Percentiles rank a stretch among this genome's conserved stretches.
These are phyloP conservation scores for Penicillium flavigenum DNA, from an alignment of 495 filamentous ascomycete species.

Conservation along the genomic window DNA sequence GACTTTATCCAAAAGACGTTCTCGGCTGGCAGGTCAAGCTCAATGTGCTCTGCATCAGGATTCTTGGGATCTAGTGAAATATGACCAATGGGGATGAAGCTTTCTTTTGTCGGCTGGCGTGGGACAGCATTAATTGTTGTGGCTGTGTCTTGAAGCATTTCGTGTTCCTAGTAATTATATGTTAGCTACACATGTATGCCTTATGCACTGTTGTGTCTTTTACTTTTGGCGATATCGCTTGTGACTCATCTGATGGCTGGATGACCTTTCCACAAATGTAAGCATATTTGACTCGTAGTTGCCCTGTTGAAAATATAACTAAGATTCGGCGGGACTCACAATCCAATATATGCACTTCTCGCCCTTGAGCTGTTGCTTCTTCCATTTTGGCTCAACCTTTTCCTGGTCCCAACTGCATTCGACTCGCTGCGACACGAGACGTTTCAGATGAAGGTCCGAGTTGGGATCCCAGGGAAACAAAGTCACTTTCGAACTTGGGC, in stretches of 20 bases:
- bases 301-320: neutral
- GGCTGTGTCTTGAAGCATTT: conserved; percentile 25
- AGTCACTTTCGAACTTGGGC: conserved; percentile 5
- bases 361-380: conserved; percentile 19
- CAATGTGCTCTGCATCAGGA: conserved; percentile 16
- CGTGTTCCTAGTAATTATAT: conserved; percentile 1
- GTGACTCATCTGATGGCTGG: conserved; percentile 13
- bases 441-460: conserved; percentile 16
- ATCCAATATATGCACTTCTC: conserved; percentile 34
- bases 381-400: conserved; percentile 23
- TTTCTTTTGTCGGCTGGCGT: conserved; percentile 16
- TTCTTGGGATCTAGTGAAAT: conserved; percentile 31
- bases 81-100: conserved; percentile 31
- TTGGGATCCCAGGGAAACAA: conserved; percentile 29
- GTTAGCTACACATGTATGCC: conserved; percentile 3
- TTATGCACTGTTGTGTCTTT: neutral
- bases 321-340: conserved; percentile 14
- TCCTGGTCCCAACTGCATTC: conserved; percentile 29
- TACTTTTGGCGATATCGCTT: neutral
- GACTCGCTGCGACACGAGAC: conserved; percentile 22
- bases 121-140: conserved; percentile 19
- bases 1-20: conserved; percentile 31
- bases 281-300: neutral
- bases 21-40: conserved; percentile 19
- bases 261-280: conserved; percentile 10